Conservation (phyloP, 1,284 basidiomycete species). For the Trichosporon sp. region DNA sequence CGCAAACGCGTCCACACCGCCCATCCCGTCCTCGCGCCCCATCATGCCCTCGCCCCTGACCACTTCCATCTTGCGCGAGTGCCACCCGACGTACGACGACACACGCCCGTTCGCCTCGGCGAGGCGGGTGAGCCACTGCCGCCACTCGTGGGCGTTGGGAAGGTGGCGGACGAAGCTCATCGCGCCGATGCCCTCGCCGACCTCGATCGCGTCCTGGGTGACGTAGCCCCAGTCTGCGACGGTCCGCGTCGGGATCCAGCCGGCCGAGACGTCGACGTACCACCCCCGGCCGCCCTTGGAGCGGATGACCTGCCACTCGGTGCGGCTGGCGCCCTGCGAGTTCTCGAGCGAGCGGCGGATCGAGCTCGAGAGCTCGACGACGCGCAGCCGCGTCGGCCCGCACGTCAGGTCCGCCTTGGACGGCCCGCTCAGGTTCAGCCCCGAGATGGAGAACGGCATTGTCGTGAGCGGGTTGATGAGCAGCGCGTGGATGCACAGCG, state of each 20-base stretch:
- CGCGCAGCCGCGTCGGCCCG: conserved; percentile 71
- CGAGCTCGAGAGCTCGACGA: conserved; percentile 77
- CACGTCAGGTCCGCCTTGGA: conserved; percentile 37
- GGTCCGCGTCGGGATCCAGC: conserved; percentile 57
- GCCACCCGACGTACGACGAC: conserved; percentile 86
- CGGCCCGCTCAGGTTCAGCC: conserved; percentile 23
- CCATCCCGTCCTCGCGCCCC: conserved; percentile 84
- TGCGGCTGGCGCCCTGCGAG: conserved; percentile 53
- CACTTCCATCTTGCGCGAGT: conserved; percentile 95
- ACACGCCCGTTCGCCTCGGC: conserved; percentile 82
- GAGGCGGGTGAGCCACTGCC: conserved; percentile 65
- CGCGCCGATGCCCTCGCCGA: conserved; percentile 13
- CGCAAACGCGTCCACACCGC: conserved; percentile 87
- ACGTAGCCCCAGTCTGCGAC: conserved; percentile 16
- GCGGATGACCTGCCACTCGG: conserved; percentile 75
- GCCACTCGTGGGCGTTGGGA: conserved; percentile 58
- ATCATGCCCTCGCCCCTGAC: conserved; percentile 83
- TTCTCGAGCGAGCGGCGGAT: conserved; percentile 57
- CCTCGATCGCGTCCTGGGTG: neutral
- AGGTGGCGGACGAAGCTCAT: conserved; percentile 40
- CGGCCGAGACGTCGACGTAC: conserved; percentile 85
- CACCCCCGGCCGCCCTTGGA: conserved; percentile 92
- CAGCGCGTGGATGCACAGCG: conserved; percentile 53
- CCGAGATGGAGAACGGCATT: conserved; percentile 62
- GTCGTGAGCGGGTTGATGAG: conserved; percentile 73